These are phyloP conservation scores for Cladophialophora exuberans DNA, from an alignment of 2,329 filamentous ascomycete species.

Conservation along the genomic window DNA sequence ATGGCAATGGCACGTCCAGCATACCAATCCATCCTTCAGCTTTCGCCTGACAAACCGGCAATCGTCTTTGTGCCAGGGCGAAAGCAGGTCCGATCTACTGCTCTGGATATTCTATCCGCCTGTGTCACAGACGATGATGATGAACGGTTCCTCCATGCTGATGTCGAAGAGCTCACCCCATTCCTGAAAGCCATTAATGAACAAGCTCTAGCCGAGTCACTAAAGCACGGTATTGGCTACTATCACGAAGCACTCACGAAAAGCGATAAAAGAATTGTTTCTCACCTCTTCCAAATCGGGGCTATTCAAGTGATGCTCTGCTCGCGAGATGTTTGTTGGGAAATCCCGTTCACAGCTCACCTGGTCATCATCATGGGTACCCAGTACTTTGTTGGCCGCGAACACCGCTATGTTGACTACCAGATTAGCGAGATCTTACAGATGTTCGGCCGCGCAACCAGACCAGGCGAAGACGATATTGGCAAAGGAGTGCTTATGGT, in stretches of 20 bases:
- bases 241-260: slow-evolving; percentile 91
- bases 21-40: slow-evolving; percentile 83
- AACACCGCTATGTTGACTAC: slow-evolving; percentile 97
- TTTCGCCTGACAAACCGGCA: slow-evolving; percentile 85
- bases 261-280: slow-evolving; percentile 90
- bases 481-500: slow-evolving; percentile 96
- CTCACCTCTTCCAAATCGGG: slow-evolving; percentile 85
- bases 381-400: slow-evolving; percentile 93
- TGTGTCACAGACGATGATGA: slow-evolving; percentile 89
- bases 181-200: slow-evolving; percentile 84
- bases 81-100: slow-evolving; percentile 88
- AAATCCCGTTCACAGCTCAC: slow-evolving; percentile 84
- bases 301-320: slow-evolving; percentile 84
- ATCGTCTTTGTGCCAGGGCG: slow-evolving; percentile 90
- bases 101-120: slow-evolving; percentile 83
- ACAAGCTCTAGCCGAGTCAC: slow-evolving; percentile 80
- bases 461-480: slow-evolving; percentile 75
- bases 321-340: slow-evolving; percentile 93
- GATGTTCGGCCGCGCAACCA: slow-evolving; percentile 94
- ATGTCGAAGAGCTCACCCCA: slow-evolving; percentile 78
- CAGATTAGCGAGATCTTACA: slow-evolving; percentile 91
- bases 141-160: slow-evolving; percentile 87
- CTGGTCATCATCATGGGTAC: slow-evolving; percentile 97
- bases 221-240: slow-evolving; percentile 94
- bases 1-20: slow-evolving; percentile 96